Conservation (phyloP, 352 stramenopile genomes). For the Pythium oligandrum region DNA sequence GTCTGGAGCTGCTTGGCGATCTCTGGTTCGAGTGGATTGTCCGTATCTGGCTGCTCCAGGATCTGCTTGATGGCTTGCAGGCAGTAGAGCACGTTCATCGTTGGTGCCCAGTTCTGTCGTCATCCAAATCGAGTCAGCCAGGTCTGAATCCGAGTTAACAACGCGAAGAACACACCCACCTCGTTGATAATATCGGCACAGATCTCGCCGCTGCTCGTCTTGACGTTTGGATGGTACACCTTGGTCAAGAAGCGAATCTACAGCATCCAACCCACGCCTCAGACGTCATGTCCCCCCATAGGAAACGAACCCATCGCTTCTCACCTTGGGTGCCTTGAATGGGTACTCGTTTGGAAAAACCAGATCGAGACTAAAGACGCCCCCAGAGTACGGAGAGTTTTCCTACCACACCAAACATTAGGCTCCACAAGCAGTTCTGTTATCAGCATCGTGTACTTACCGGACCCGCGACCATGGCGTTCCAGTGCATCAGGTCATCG, state of each 20-base stretch:
- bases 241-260: constrained; percentile 92
- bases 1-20: constrained; percentile 93
- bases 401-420: constrained; percentile 38
- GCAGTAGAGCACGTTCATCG: constrained; percentile 91
- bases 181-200: constrained; percentile 94
- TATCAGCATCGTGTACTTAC: constrained; percentile 32
- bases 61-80: constrained; percentile 93
- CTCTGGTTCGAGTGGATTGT: constrained; percentile 96
- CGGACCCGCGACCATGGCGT: constrained; percentile 86
- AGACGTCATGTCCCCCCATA: constrained; percentile 1
- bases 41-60: constrained; percentile 90
- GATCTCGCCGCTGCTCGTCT: constrained; percentile 94
- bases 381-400: constrained; percentile 81
- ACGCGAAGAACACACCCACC: constrained; percentile 19
- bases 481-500: constrained; percentile 89
- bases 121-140: neutral
- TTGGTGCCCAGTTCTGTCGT: constrained; percentile 92
- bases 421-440: neutral
- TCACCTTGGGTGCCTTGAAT: constrained; percentile 90
- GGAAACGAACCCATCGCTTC: neutral
- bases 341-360: constrained; percentile 96
- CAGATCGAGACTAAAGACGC: constrained; percentile 93
- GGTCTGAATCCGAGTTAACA: constrained; percentile 2
- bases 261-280: neutral
- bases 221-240: constrained; percentile 97